phyloP scores from a whole-genome alignment of 2,329 filamentous ascomycete species.

The Claviceps purpurea region DNA sequence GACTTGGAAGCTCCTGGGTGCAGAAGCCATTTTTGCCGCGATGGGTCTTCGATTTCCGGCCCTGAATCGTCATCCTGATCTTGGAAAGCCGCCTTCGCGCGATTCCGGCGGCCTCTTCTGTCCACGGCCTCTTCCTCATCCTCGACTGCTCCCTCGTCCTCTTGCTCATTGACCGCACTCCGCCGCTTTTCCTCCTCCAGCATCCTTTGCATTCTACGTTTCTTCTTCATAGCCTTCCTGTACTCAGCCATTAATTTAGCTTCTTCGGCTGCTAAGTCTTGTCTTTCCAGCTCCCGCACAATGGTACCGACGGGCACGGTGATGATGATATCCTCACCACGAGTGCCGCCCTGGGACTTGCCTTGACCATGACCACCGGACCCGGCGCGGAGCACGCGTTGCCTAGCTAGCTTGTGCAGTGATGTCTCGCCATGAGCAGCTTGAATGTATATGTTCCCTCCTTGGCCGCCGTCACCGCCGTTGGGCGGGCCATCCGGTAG shows the following conservation, averaged over 20 bases:
- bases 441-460: slow-evolving; percentile 89
- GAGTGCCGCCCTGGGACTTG: slow-evolving; percentile 56
- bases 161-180: slow-evolving; percentile 4
- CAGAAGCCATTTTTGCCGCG: slow-evolving; percentile 67
- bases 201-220: slow-evolving; percentile 15
- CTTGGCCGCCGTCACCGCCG: slow-evolving; percentile 84
- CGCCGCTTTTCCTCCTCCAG: slow-evolving; percentile 22
- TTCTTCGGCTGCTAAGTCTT: slow-evolving; percentile 65
- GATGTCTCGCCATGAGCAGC: slow-evolving; percentile 84
- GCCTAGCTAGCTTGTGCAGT: slow-evolving; percentile 75
- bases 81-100: background rate
- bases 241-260: slow-evolving; percentile 20
- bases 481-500: slow-evolving; percentile 82
- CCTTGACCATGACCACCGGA: slow-evolving; percentile 69
- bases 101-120: slow-evolving; percentile 4
- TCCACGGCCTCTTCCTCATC: slow-evolving; percentile 3
- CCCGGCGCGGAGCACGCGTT: slow-evolving; percentile 60
- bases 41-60: slow-evolving; percentile 29
- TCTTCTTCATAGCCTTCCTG: slow-evolving; percentile 19
- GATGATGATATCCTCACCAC: slow-evolving; percentile 78
- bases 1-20: slow-evolving; percentile 65
- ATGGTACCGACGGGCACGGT: slow-evolving; percentile 89
- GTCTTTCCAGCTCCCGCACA: slow-evolving; percentile 64
- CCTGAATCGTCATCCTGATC: slow-evolving; percentile 21
- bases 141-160: slow-evolving; percentile 4